A percentile compares a stretch with the other conserved stretches of the same genome.
phyloP scores from a whole-genome alignment of 23 red algal species.

The Gracilariopsis chorda region DNA sequence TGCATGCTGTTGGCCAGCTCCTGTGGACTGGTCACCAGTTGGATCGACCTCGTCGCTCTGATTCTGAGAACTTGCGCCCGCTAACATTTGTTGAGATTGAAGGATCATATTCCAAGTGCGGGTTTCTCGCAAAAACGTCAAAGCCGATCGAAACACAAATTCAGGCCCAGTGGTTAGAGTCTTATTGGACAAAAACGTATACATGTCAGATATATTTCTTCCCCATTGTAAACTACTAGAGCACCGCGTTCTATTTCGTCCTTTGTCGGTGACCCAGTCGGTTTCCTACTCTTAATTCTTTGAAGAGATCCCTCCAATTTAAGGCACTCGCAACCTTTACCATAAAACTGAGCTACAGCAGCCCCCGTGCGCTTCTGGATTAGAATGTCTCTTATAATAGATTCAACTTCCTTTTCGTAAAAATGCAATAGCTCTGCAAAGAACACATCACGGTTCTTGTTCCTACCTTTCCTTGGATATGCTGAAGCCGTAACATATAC shows the following conservation, averaged over 20 bases:
- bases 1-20: background rate
- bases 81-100: background rate
- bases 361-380: background rate
- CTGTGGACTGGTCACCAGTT: background rate
- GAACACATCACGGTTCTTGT: no score
- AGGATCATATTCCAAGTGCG: background rate
- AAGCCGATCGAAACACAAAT: background rate
- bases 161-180: background rate
- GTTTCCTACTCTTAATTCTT: background rate
- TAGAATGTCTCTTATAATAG: no score
- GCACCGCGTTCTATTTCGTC: background rate
- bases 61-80: background rate
- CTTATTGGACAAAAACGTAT: background rate
- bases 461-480: no score
- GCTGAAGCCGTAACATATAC: no score
- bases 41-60: background rate
- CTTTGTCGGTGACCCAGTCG: constrained; percentile 14
- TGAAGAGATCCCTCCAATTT: constrained; percentile 12
- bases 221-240: constrained; percentile 2
- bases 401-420: no score
- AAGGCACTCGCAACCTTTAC: background rate
- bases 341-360: background rate
- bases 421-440: no score
- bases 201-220: constrained; percentile 22
- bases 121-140: background rate